A percentile compares a stretch with the other conserved stretches of the same genome.
Evolutionary conservation across 805 yeast genomes (phyloP).

Genomic region (Hanseniaspora guilliermondii): DNA sequence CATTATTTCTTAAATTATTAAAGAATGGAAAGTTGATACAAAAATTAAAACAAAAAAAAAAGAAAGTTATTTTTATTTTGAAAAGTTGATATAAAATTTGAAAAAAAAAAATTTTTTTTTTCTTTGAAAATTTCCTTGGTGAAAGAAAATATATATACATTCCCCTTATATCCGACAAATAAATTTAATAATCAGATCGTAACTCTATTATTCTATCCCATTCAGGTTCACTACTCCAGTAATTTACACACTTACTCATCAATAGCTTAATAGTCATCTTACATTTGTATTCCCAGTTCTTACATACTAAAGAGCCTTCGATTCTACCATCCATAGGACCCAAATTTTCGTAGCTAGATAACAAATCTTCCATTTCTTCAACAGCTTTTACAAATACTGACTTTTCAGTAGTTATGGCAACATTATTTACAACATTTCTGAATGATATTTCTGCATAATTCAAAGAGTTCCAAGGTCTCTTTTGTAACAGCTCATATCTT

Average conservation of each 20-base stretch:
- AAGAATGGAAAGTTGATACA: too few relatives aligned
- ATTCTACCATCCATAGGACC: slow-evolving; percentile 76
- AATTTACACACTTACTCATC: slow-evolving; percentile 62
- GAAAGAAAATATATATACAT: background rate
- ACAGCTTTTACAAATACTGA: slow-evolving; percentile 65
- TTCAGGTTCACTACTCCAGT: slow-evolving; percentile 72
- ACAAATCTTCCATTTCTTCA: slow-evolving; percentile 62
- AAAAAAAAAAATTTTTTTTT: background rate
- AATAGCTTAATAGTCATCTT: slow-evolving; percentile 57
- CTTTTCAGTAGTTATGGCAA: slow-evolving; percentile 52
- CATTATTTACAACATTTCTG: slow-evolving; percentile 53
- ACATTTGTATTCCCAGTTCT: slow-evolving; percentile 84
- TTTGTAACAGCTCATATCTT: slow-evolving; percentile 74
- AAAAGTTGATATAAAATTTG: background rate
- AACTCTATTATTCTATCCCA: slow-evolving; percentile 50
- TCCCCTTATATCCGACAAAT: background rate
- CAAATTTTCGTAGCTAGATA: slow-evolving; percentile 72
- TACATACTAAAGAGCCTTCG: slow-evolving; percentile 63
- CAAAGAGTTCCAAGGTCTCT: slow-evolving; percentile 75
- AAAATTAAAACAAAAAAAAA: background rate
- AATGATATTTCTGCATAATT: slow-evolving; percentile 80
- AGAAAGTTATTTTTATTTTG: background rate
- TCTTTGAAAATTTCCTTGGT: background rate
- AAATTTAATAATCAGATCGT: slow-evolving; percentile 17
- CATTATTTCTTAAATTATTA: too few relatives aligned